phyloP scores from a whole-genome alignment of 2,329 filamentous ascomycete genomes.

The Botrytis porri region DNA sequence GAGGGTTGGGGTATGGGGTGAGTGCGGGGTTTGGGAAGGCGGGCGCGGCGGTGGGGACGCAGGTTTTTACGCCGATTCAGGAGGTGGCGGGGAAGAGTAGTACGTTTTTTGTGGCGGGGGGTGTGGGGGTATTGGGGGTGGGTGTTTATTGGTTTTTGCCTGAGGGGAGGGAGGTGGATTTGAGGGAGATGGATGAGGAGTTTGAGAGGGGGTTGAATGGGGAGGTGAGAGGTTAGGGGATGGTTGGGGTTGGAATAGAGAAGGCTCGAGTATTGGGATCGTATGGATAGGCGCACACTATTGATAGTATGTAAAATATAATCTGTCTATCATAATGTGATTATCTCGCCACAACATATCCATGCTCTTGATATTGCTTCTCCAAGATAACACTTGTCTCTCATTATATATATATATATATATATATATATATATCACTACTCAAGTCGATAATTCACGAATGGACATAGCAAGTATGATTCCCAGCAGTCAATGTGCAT shows the following conservation, averaged over 20 bases:
- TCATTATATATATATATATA: neutral
- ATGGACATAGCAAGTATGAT: fast-evolving
- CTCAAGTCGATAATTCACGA: fast-evolving
- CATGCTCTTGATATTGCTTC: neutral
- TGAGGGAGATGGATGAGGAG: constrained; percentile 9
- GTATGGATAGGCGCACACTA: too few relatives aligned
- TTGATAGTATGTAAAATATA: neutral
- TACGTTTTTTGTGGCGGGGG: constrained; percentile 39
- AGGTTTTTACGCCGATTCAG: constrained; percentile 39
- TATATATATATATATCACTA: neutral
- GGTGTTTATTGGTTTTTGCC: neutral
- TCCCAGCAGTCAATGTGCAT: neutral
- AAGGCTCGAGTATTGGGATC: neutral
- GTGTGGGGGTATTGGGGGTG: constrained; percentile 13
- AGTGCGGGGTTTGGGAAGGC: constrained; percentile 39
- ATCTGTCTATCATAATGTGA: neutral
- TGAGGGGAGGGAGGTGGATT: neutral
- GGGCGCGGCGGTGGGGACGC: constrained; percentile 39
- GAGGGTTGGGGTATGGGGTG: constrained; percentile 39
- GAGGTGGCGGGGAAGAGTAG: constrained; percentile 34
- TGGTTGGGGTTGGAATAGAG: neutral
- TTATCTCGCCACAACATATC: neutral
- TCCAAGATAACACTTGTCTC: neutral
- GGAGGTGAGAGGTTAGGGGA: neutral
- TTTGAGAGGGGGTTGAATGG: constrained; percentile 13